phyloP scores from a whole-genome alignment of 176 grass and related monocot species.

The Ananas comosus region DNA sequence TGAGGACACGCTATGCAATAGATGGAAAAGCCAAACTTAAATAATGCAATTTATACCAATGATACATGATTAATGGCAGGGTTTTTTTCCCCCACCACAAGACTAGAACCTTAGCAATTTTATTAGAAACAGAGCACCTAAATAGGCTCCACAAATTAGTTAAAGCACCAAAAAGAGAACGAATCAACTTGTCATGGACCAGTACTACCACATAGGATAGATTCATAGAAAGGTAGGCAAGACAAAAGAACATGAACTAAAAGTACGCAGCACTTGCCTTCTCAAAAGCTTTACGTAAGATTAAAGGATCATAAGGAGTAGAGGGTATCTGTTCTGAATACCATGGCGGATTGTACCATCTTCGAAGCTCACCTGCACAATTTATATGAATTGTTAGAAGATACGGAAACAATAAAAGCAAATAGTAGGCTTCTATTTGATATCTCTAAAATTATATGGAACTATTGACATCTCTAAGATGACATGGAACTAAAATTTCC shows the following conservation, averaged over 20 bases:
- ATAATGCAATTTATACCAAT: too few relatives aligned
- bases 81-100: too few relatives aligned
- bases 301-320: slow-evolving; percentile 67
- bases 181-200: too few relatives aligned
- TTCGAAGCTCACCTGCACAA: slow-evolving; percentile 54
- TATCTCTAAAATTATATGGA: background rate
- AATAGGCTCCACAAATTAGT: too few relatives aligned
- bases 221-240: too few relatives aligned
- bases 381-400: slow-evolving; percentile 11
- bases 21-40: background rate
- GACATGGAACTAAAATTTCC: background rate
- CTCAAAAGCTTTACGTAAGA: slow-evolving; percentile 69
- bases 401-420: slow-evolving; percentile 11
- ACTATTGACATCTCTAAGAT: background rate
- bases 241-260: slow-evolving; percentile 19
- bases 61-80: too few relatives aligned
- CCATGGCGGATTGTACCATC: slow-evolving; percentile 95
- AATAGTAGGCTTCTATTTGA: slow-evolving; percentile 7
- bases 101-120: too few relatives aligned
- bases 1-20: background rate
- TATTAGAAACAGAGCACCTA: too few relatives aligned
- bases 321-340: slow-evolving; percentile 75
- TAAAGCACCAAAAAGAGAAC: too few relatives aligned
- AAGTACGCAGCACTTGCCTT: slow-evolving; percentile 38
- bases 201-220: too few relatives aligned